These are phyloP conservation scores for Yarrowia osloensis DNA, from an alignment of 805 yeast genomes.

Conservation along the genomic window DNA sequence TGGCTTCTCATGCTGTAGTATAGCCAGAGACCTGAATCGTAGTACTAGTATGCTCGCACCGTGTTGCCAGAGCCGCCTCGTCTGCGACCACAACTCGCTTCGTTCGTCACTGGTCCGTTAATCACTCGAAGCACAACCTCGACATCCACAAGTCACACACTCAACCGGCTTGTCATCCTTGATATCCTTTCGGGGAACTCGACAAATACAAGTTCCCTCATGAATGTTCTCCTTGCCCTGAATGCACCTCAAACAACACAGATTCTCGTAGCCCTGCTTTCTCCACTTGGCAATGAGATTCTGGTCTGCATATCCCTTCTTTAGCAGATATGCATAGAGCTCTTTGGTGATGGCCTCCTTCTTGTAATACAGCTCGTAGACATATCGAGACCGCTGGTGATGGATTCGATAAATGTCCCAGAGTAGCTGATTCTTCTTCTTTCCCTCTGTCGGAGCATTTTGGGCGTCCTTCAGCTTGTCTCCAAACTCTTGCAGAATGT, in stretches of 20 bases:
- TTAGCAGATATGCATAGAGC: slow-evolving; percentile 71
- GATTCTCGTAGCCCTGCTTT: slow-evolving; percentile 79
- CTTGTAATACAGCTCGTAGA: slow-evolving; percentile 72
- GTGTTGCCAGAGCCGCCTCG: too few species aligned
- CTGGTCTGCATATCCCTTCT: slow-evolving; percentile 65
- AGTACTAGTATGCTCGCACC: too few species aligned
- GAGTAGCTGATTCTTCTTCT: slow-evolving; percentile 56
- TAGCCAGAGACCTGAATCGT: too few species aligned
- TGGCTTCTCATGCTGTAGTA: too few species aligned
- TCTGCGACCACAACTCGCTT: too few species aligned
- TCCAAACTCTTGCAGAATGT: slow-evolving; percentile 62
- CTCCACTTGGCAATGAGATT: slow-evolving; percentile 82
- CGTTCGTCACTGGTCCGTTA: slow-evolving; percentile 39
- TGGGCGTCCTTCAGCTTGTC: slow-evolving; percentile 54
- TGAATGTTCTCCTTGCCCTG: slow-evolving; percentile 61
- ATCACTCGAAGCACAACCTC: slow-evolving; percentile 79
- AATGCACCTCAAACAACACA: slow-evolving; percentile 83
- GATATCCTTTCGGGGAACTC: slow-evolving; percentile 69
- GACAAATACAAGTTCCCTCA: slow-evolving; percentile 74
- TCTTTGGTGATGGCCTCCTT: slow-evolving; percentile 66
- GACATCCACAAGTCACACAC: slow-evolving; percentile 82
- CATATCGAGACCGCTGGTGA: slow-evolving; percentile 74
- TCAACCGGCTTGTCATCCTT: slow-evolving; percentile 46
- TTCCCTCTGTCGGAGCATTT: slow-evolving; percentile 39
- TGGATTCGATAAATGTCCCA: slow-evolving; percentile 74